These are phyloP conservation scores for Fusarium azukiicola DNA, from an alignment of 2,329 filamentous ascomycete genomes.

Conservation along the genomic window DNA sequence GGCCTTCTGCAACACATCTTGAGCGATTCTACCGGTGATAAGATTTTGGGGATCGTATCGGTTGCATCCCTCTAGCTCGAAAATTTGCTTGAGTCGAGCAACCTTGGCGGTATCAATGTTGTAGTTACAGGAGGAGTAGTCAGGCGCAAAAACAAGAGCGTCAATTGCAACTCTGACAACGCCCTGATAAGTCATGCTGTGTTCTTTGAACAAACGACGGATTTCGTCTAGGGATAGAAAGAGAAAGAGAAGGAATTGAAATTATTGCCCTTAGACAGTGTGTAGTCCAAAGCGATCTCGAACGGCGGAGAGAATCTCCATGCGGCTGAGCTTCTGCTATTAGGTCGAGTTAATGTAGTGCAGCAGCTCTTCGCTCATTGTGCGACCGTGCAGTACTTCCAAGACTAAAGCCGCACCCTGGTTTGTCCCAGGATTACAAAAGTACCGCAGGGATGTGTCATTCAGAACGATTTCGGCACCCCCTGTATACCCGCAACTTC, in stretches of 20 bases:
- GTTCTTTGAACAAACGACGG: not conserved
- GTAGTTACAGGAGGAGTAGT: constrained; percentile 22
- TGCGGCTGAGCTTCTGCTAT: not conserved
- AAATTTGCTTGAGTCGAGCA: constrained; percentile 27
- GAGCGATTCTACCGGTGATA: constrained; percentile 18
- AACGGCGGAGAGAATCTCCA: not conserved
- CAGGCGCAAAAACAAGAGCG: constrained; percentile 14
- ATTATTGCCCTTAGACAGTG: not conserved
- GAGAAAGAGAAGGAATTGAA: not conserved
- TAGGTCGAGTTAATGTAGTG: not conserved
- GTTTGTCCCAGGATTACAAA: not conserved
- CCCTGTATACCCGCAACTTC: not conserved
- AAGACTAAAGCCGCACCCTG: not conserved
- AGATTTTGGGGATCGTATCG: constrained; percentile 12
- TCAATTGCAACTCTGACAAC: constrained; percentile 18
- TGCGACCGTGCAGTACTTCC: not conserved
- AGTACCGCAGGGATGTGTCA: not conserved
- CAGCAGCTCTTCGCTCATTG: not conserved
- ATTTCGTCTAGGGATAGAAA: not conserved
- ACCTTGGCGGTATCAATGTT: constrained; percentile 18
- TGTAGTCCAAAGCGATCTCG: not conserved
- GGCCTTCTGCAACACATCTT: constrained; percentile 6
- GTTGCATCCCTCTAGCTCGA: constrained; percentile 23
- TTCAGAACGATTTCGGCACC: not conserved
- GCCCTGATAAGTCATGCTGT: not conserved